Conservation (phyloP, 257 asterid species). For the Solanum corneliomulleri region DNA sequence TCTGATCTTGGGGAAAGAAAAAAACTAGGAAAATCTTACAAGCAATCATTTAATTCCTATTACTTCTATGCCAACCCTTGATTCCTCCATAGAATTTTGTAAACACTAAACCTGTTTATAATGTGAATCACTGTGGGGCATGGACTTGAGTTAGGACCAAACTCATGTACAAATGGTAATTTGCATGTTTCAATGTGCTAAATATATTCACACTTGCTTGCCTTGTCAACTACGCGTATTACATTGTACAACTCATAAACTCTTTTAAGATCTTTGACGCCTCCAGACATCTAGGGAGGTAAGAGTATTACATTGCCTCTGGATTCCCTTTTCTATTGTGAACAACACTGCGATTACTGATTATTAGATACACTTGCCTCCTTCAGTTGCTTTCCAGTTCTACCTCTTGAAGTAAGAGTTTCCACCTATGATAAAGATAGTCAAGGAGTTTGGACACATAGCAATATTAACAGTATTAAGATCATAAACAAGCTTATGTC, state of each 20-base stretch:
- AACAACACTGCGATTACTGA: constrained; percentile 34
- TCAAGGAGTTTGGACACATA: not conserved
- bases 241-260: constrained; percentile 58
- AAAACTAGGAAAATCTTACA: constrained; percentile 5
- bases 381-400: constrained; percentile 64
- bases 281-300: constrained; percentile 72
- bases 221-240: constrained; percentile 43
- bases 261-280: constrained; percentile 79
- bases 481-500: not conserved
- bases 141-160: too few species aligned
- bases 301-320: constrained; percentile 53
- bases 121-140: too few species aligned
- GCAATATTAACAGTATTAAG: not conserved
- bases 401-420: constrained; percentile 63
- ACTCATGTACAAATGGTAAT: not conserved
- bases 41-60: constrained; percentile 17
- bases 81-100: not conserved
- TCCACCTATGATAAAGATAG: constrained; percentile 44
- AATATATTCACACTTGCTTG: constrained; percentile 44
- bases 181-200: constrained; percentile 21
- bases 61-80: constrained; percentile 4
- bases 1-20: not conserved
- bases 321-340: constrained; percentile 33
- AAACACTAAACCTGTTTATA: too few species aligned
- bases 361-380: constrained; percentile 57